These are phyloP conservation scores for Achaetomiella virescens DNA, from an alignment of 495 filamentous ascomycete species.

Conservation along the genomic window DNA sequence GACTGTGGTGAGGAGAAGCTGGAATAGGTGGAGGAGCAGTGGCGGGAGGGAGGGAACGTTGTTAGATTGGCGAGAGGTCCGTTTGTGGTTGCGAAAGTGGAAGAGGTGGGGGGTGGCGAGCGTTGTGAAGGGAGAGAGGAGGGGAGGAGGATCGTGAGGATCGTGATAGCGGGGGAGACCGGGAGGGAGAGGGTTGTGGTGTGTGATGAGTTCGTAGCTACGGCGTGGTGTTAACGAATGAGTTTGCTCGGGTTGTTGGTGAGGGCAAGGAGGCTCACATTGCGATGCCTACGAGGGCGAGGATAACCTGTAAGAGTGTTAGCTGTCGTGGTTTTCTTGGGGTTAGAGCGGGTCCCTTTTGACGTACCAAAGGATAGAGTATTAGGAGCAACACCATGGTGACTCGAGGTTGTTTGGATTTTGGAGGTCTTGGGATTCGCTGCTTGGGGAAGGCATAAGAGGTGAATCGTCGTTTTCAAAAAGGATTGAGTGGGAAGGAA, in stretches of 20 bases:
- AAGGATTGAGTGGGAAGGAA: too few relatives aligned
- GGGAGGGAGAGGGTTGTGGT: slow-evolving; percentile 45
- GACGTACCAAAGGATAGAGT: slow-evolving; percentile 8
- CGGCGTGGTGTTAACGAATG: slow-evolving; percentile 2
- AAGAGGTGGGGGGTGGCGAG: slow-evolving; percentile 18
- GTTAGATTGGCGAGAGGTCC: not conserved
- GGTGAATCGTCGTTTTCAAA: too few relatives aligned
- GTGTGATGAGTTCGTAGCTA: slow-evolving; percentile 48
- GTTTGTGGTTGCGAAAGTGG: slow-evolving; percentile 2
- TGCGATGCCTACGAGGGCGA: slow-evolving; percentile 25
- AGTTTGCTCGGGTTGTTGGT: not conserved
- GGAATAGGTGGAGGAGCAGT: slow-evolving; percentile 32
- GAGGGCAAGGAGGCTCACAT: slow-evolving; percentile 18
- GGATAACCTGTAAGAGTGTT: slow-evolving; percentile 7
- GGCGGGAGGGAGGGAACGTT: slow-evolving; percentile 33
- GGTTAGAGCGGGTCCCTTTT: not conserved
- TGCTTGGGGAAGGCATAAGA: not conserved
- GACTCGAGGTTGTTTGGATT: too few relatives aligned
- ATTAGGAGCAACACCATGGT: slow-evolving; percentile 6
- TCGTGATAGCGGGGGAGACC: slow-evolving; percentile 40
- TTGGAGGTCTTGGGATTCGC: not conserved
- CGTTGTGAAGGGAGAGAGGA: slow-evolving; percentile 42
- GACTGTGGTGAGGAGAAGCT: slow-evolving; percentile 45
- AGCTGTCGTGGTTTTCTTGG: not conserved
- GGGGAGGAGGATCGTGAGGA: slow-evolving; percentile 48